phyloP scores from a whole-genome alignment of 495 filamentous ascomycete species.

The Thermochaetoides thermophila region DNA sequence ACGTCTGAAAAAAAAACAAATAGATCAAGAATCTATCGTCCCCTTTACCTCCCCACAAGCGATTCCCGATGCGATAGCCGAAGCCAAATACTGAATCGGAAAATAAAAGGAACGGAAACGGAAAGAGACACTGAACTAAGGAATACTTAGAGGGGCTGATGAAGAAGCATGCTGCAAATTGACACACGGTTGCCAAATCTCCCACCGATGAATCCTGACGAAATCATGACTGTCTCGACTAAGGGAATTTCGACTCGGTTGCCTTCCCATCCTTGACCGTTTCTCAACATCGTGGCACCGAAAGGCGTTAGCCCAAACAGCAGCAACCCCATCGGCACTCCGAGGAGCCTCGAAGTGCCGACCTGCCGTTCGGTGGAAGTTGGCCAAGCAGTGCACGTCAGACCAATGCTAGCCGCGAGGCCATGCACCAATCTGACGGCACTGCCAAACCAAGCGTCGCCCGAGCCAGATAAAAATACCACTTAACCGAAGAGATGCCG shows the following conservation, averaged over 20 bases:
- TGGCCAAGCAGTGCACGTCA: too few species aligned
- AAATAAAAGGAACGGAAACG: constrained; percentile 10
- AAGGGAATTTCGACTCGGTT: constrained; percentile 1
- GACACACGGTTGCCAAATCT: constrained; percentile 6
- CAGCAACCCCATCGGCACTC: constrained; percentile 10
- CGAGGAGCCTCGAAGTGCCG: constrained; percentile 11
- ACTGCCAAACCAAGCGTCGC: constrained; percentile 5
- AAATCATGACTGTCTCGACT: too few species aligned
- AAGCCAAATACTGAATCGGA: constrained; percentile 12
- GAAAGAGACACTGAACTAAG: constrained; percentile 9
- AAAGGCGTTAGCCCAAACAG: constrained; percentile 1
- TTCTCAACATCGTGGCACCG: constrained; percentile 5
- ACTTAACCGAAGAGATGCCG: constrained; percentile 11
- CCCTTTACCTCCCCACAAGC: constrained; percentile 30
- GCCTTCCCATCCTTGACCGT: constrained; percentile 6
- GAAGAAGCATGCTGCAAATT: constrained; percentile 6
- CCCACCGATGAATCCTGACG: too few species aligned
- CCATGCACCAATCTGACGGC: constrained; percentile 3
- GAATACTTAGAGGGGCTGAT: constrained; percentile 6
- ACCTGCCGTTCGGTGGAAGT: constrained; percentile 23
- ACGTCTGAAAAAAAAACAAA: too few species aligned
- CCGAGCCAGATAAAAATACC: constrained; percentile 10
- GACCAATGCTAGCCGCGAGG: not conserved
- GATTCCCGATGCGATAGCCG: constrained; percentile 16
- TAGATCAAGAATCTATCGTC: constrained; percentile 15